These are phyloP conservation scores for Penicillium sp. DNA, from an alignment of 2,329 filamentous ascomycete species.

Conservation along the genomic window DNA sequence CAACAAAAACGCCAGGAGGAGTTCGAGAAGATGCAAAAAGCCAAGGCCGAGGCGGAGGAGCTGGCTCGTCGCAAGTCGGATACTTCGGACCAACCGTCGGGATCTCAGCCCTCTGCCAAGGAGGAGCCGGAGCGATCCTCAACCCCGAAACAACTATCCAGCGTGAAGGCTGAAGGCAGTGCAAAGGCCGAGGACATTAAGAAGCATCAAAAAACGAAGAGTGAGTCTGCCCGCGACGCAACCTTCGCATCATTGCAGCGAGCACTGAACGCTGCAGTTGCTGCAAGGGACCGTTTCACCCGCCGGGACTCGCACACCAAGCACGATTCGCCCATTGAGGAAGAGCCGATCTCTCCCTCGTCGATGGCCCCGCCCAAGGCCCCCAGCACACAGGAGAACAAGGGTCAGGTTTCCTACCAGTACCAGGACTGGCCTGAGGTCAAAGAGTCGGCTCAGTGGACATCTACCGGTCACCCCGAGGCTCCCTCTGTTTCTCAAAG, in stretches of 20 bases:
- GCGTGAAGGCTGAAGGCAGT: slow-evolving; percentile 17
- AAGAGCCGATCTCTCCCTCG: slow-evolving; percentile 31
- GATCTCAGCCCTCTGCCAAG: slow-evolving; percentile 22
- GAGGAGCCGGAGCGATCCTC: slow-evolving; percentile 26
- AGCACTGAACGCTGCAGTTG: slow-evolving; percentile 44
- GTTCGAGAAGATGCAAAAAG: slow-evolving; percentile 48
- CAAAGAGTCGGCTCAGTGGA: slow-evolving; percentile 32
- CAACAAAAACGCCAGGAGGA: slow-evolving; percentile 53
- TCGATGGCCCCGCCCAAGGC: slow-evolving; percentile 24
- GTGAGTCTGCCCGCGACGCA: slow-evolving; percentile 41
- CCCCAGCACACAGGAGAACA: slow-evolving; percentile 14
- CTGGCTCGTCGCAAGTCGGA: slow-evolving; percentile 34
- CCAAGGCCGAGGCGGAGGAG: slow-evolving; percentile 38
- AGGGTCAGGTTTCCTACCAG: slow-evolving; percentile 16
- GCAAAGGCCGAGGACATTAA: slow-evolving; percentile 20
- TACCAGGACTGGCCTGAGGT: slow-evolving; percentile 31
- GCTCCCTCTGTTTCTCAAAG: slow-evolving; percentile 17
- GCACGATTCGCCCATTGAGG: slow-evolving; percentile 19
- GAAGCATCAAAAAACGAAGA: slow-evolving; percentile 40
- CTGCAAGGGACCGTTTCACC: slow-evolving; percentile 37
- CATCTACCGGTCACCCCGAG: slow-evolving; percentile 24
- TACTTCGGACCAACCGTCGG: slow-evolving; percentile 22
- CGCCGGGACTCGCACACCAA: slow-evolving; percentile 21
- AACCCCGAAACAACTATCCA: slow-evolving; percentile 30
- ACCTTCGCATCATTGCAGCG: slow-evolving; percentile 47